Conservation (phyloP, 2,329 filamentous ascomycete genomes). For the Mollisia scopiformis region DNA sequence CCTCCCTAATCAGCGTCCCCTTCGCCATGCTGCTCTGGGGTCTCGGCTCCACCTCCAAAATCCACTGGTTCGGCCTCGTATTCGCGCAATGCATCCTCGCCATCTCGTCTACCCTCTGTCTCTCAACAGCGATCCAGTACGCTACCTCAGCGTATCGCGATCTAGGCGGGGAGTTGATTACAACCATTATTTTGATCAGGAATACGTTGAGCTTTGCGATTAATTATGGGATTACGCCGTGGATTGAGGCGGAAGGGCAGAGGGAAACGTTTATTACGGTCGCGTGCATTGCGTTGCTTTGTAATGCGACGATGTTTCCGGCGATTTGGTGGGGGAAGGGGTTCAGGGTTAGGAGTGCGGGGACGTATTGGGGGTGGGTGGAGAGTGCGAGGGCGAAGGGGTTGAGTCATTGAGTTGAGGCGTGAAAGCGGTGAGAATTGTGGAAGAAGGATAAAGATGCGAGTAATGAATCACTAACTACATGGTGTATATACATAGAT, state of each 20-base stretch:
- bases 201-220: constrained; percentile 53
- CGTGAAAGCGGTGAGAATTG: neutral
- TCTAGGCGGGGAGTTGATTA: constrained; percentile 49
- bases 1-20: constrained; percentile 44
- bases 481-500: too few species aligned
- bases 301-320: constrained; percentile 26
- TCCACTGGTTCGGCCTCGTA: constrained; percentile 48
- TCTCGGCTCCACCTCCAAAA: constrained; percentile 47
- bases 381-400: constrained; percentile 23
- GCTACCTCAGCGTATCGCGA: constrained; percentile 50
- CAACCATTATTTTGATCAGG: constrained; percentile 49
- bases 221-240: constrained; percentile 52
- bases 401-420: constrained; percentile 20
- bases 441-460: neutral
- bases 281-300: constrained; percentile 33
- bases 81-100: constrained; percentile 49
- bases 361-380: constrained; percentile 25
- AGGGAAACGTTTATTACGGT: constrained; percentile 47
- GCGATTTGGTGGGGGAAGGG: constrained; percentile 26
- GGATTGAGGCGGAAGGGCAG: constrained; percentile 42
- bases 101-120: constrained; percentile 38
- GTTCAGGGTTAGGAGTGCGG: constrained; percentile 23
- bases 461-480: too few species aligned
- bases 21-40: constrained; percentile 51
- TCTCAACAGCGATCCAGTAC: constrained; percentile 48